These are phyloP conservation scores for Suhomyces vadensis DNA, from an alignment of 805 yeast species.

Conservation along the genomic window DNA sequence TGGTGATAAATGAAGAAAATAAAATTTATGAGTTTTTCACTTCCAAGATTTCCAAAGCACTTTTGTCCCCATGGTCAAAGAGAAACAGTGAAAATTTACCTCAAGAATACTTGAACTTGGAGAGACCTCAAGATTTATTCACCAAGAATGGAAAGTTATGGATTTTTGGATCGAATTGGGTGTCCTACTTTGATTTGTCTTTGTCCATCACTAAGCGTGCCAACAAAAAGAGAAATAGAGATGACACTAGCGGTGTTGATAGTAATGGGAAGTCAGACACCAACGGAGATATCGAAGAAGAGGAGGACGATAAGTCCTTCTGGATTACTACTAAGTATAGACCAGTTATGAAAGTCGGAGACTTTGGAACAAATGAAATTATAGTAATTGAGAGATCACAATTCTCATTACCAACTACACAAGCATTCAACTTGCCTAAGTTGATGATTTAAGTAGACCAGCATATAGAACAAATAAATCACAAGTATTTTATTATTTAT, in stretches of 20 bases:
- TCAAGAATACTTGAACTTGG: constrained; percentile 51
- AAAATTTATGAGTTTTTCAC: constrained; percentile 68
- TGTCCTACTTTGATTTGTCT: constrained; percentile 68
- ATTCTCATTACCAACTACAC: constrained; percentile 53
- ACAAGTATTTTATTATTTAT: background rate
- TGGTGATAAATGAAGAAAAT: constrained; percentile 72
- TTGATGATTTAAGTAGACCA: constrained; percentile 43
- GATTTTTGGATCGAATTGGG: constrained; percentile 88
- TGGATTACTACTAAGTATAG: constrained; percentile 78
- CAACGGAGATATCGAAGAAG: constrained; percentile 22
- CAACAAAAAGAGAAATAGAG: constrained; percentile 43
- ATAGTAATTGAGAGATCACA: constrained; percentile 78
- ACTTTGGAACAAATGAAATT: constrained; percentile 56
- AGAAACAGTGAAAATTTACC: constrained; percentile 77
- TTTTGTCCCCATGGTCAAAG: constrained; percentile 77
- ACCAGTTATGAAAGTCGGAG: constrained; percentile 64
- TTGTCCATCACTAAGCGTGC: constrained; percentile 45
- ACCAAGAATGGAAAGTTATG: constrained; percentile 56
- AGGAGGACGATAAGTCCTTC: constrained; percentile 46
- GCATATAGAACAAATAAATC: background rate
- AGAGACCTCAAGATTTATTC: constrained; percentile 73
- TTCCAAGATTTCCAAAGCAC: constrained; percentile 17
- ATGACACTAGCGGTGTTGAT: constrained; percentile 27
- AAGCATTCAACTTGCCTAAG: constrained; percentile 67
- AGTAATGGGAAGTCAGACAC: constrained; percentile 31